Base-by-base conservation (phyloP, 106 monocot genomes). In the Ottelia alismoides region DNA sequence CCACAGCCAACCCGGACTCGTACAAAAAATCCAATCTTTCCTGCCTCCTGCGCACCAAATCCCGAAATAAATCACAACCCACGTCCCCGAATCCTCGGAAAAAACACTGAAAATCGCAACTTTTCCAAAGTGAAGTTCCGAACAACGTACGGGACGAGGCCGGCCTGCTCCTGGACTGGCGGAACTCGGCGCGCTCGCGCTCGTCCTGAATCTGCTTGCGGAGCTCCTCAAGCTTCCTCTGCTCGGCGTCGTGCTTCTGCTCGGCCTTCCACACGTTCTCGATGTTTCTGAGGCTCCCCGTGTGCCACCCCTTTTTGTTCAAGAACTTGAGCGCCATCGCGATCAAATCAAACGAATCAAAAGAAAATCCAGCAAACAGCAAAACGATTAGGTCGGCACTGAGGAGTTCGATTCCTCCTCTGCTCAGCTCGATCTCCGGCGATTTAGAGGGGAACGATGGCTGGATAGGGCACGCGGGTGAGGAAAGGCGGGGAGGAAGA, bases 231-330 rank as follows among this genome's bases (percentile, higher is more conserved):
- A 88, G 84, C 71, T 96, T 96, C 27, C 25, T 49, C 68, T 89
- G 66, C 74, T 96, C 96, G 28, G 75, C 84, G 18, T 73, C 75
- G 58, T 85, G 78, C 78, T 88, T 88, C 85, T 96, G 88, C 73
- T 96, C 96, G 25, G 96, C 96, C 70, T 89, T 88, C 96, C 96
- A 96, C 35, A 96, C 96, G 74, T 78, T 88, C 66, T 96, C 96
- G 51, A 96, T 85, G 74, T 96, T 96, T 17, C 88, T 70, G 20
- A 96, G 81, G 69, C 85, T 85, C 47, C 96, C 96, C 52, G 96
- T 96, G 73, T 96, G 96, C 96, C 96, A 96, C 60, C 96, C 96
- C 74, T 96, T 96, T 85, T 96, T 96, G 88, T 96, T 96, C 65
- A 96, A 56, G 24, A 96, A 96, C 76, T 96, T 96, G 57, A 96